These are phyloP conservation scores for Cryptosporidium xiaoi DNA, from an alignment of 169 alveolate genomes.

Conservation along the genomic window DNA sequence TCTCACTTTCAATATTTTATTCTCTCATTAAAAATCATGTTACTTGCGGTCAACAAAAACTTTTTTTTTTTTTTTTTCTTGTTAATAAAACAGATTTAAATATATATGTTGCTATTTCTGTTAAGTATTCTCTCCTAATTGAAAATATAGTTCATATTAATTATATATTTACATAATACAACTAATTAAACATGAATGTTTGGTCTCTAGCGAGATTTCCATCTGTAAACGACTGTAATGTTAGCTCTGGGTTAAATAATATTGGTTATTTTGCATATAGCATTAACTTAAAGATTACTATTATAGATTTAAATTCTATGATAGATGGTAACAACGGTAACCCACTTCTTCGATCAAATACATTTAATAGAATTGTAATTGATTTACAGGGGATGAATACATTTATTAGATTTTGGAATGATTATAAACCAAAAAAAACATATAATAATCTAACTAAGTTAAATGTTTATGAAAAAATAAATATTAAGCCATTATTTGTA, in stretches of 20 bases:
- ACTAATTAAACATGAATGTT: slow-evolving; percentile 14
- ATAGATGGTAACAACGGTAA: slow-evolving; percentile 69
- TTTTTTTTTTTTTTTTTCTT: too few species aligned
- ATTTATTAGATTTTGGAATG: slow-evolving; percentile 10
- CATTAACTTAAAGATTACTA: slow-evolving; percentile 26
- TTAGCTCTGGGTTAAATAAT: slow-evolving; percentile 19
- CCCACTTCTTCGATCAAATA: slow-evolving; percentile 39
- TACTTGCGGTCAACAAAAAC: too few species aligned
- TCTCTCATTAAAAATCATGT: background rate
- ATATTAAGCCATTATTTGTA: slow-evolving; percentile 22
- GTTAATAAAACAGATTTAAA: too few species aligned
- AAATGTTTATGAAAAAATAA: background rate
- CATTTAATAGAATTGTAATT: slow-evolving; percentile 20
- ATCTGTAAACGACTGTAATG: slow-evolving; percentile 18
- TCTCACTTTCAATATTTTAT: background rate
- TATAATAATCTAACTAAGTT: background rate
- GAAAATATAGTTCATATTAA: background rate
- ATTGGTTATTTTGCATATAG: slow-evolving; percentile 70
- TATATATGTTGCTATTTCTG: too few species aligned
- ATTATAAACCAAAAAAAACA: background rate
- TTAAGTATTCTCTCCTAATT: background rate
- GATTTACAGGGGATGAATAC: slow-evolving; percentile 27
- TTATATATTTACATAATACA: background rate
- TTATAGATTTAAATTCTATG: slow-evolving; percentile 53
- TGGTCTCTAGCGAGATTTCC: slow-evolving; percentile 61